Evolutionary conservation across 2,329 filamentous ascomycete species (phyloP), one percentile per base, ranked within the genome.

Genomic region (Venturia asperata): DNA sequence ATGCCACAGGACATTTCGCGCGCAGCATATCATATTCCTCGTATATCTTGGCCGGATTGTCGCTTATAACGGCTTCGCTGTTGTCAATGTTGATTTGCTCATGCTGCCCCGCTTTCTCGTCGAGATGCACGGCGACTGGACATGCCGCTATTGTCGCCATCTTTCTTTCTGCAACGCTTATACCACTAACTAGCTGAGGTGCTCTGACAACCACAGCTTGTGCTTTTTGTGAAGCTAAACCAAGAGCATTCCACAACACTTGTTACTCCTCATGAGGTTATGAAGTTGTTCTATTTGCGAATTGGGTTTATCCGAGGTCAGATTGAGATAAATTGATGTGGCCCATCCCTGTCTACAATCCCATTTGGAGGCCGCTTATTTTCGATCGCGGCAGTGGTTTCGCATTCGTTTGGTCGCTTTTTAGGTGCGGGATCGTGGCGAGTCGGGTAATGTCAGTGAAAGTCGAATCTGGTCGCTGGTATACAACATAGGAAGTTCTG

Each of bases 21-120:
- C 67, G 66, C 24, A 68, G 49, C 5, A 27, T 21, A 49, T 68
- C 66, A 56, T 65, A 68, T 34, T 67, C 45, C 15, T 37, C 60
- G 45, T 68, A 64, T 9, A 68, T 67, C 24, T 66, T 61, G 5
- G 56, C 60, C 3, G 67, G 66, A 43, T 62, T 42, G 30, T 65
- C 63, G 39, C 39, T 47, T 5, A 37, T 52, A 13, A 65, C 64
- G n/a, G 64, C 64, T 49, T 43, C 41, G 27, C 30, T 62, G 55
- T 34, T 41, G 42, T 65, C 64, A 15, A 65, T 65, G 11, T 65
- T 42, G 64, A 64, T 43, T 21, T 42, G 56, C 30, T 34, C 30
- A 34, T 3, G 30, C 60, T 43, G 60, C 19, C 52, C 52, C 2
- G 30, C 2, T 37, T 58, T 58, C 30, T 58, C 52, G 13, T 39